Evolutionary conservation across 352 stramenopile species (phyloP).

Genomic region (Pythium insidiosum): DNA sequence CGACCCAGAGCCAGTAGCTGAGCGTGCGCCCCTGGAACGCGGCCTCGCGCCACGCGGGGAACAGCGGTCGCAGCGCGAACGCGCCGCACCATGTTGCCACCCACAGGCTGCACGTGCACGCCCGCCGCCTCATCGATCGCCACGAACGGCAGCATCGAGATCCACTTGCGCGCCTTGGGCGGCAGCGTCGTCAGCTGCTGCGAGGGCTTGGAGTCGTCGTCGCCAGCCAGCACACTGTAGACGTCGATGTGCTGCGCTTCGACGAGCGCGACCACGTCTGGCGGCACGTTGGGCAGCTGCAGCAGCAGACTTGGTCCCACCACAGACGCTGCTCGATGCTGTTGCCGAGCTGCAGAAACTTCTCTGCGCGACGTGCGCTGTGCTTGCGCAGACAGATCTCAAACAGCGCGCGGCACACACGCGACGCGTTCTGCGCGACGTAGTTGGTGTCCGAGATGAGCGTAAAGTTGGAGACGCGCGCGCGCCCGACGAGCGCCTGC

Average conservation of each 20-base stretch:
- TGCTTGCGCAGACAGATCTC: conserved; percentile 96
- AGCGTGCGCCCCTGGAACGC: conserved; percentile 46
- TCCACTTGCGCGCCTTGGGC: conserved; percentile 62
- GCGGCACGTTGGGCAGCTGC: conserved; percentile 87
- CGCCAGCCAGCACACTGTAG: conserved; percentile 42
- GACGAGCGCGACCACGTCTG: conserved; percentile 84
- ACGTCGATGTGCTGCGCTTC: conserved; percentile 68
- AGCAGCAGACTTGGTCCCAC: conserved; percentile 95
- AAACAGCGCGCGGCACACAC: conserved; percentile 97
- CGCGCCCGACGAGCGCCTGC: conserved; percentile 74
- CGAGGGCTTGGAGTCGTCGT: conserved; percentile 1
- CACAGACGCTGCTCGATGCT: conserved; percentile 96
- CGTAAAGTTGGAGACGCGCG: conserved; percentile 93
- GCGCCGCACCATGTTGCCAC: conserved; percentile 89
- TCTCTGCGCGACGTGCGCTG: conserved; percentile 80
- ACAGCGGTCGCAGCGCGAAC: conserved; percentile 69
- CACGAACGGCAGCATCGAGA: conserved; percentile 55
- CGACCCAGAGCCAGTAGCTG: conserved; percentile 97
- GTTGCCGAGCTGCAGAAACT: conserved; percentile 95
- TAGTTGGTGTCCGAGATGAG: conserved; percentile 99
- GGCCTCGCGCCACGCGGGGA: conserved; percentile 61
- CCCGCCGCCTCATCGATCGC: conserved; percentile 50
- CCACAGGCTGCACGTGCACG: conserved; percentile 93
- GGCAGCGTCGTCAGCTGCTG: conserved; percentile 22
- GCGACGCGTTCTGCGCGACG: conserved; percentile 97